These are phyloP conservation scores for Starmerella etchellsii DNA, from an alignment of 805 yeast genomes.

Conservation along the genomic window DNA sequence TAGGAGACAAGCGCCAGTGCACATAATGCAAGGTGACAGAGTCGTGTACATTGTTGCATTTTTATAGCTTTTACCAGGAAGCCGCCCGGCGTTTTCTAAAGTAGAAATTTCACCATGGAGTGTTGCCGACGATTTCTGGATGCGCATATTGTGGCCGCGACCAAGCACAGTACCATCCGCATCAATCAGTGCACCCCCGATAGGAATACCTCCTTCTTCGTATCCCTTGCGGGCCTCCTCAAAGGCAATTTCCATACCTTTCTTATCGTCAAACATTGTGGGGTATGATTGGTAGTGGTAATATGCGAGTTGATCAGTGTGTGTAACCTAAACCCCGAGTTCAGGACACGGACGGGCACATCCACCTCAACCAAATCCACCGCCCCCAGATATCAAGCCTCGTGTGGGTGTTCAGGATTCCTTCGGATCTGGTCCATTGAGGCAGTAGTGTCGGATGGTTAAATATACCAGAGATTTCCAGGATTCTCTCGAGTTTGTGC, in stretches of 20 bases:
- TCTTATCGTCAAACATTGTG: constrained; percentile 17
- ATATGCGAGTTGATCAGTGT: background rate
- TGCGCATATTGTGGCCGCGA: constrained; percentile 78
- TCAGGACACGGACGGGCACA: too few species aligned
- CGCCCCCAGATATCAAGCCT: too few species aligned
- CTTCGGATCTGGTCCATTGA: too few species aligned
- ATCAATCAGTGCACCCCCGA: constrained; percentile 62
- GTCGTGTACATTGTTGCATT: constrained; percentile 86
- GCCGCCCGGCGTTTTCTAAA: constrained; percentile 80
- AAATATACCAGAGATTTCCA: constrained; percentile 14
- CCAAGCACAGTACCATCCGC: constrained; percentile 75
- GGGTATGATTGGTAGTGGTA: background rate
- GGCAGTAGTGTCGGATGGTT: too few species aligned
- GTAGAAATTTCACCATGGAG: constrained; percentile 89
- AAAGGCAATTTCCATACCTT: constrained; percentile 24
- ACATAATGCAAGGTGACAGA: constrained; percentile 87
- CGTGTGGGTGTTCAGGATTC: too few species aligned
- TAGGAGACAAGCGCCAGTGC: constrained; percentile 82
- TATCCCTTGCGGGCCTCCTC: constrained; percentile 33
- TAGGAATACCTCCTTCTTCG: constrained; percentile 84
- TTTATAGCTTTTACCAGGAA: constrained; percentile 66
- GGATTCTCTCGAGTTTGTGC: constrained; percentile 13
- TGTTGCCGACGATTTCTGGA: constrained; percentile 72
- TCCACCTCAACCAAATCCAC: too few species aligned
- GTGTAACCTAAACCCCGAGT: too few species aligned